A percentile compares a stretch with the other conserved stretches of the same genome.
phyloP scores from a whole-genome alignment of 257 asterid species.

The Plectranthus barbatus region DNA sequence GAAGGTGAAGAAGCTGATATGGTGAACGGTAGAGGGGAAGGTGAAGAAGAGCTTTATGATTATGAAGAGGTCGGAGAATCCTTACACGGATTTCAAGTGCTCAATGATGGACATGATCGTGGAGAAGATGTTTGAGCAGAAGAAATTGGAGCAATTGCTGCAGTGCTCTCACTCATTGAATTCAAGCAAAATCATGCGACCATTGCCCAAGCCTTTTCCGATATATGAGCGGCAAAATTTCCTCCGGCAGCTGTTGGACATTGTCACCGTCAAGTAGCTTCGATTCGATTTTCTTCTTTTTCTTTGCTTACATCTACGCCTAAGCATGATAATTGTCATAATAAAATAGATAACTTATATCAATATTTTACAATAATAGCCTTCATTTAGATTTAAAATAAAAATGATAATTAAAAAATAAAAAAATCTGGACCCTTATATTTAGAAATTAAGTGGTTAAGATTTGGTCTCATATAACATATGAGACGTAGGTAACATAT shows the following conservation, averaged over 20 bases:
- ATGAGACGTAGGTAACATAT: no score
- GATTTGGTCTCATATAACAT: no score
- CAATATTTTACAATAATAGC: no score
- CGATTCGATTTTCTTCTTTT: no score
- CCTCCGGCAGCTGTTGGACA: slow-evolving; percentile 4
- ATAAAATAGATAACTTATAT: no score
- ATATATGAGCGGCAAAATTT: slow-evolving; percentile 61
- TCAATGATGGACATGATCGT: slow-evolving; percentile 91
- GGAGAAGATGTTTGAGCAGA: slow-evolving; percentile 69
- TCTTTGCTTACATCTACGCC: no score
- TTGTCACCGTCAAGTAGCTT: no score
- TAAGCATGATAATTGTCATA: no score
- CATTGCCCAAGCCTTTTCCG: slow-evolving; percentile 57
- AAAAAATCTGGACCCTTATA: no score
- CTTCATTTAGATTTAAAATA: no score
- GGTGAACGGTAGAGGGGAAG: slow-evolving; percentile 61
- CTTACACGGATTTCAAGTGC: slow-evolving; percentile 77
- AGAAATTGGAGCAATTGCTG: slow-evolving; percentile 63
- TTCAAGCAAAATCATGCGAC: slow-evolving; percentile 46
- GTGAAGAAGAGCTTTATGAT: slow-evolving; percentile 87
- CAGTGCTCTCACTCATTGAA: slow-evolving; percentile 76
- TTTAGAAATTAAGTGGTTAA: no score
- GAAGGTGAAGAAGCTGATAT: slow-evolving; percentile 56
- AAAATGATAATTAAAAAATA: no score
- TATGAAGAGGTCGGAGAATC: slow-evolving; percentile 63